phyloP scores from a whole-genome alignment of 331 rosid genomes.

The Prunus yedoensis region DNA sequence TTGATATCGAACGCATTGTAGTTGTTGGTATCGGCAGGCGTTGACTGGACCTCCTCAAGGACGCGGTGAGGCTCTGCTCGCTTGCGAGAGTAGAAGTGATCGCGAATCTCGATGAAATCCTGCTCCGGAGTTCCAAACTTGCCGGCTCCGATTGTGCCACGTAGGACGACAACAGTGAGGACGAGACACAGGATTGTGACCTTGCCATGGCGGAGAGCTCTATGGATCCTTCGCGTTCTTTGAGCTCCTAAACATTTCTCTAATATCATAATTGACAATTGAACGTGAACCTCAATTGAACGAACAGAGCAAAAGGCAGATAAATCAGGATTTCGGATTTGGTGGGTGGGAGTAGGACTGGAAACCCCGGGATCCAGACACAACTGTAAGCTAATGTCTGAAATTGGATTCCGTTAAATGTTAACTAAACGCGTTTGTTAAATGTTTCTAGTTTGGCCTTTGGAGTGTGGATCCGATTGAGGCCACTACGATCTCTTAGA shows the following conservation, averaged over 20 bases:
- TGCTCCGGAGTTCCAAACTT: slow-evolving; percentile 76
- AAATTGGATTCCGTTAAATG: neutral
- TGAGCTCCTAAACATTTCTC: slow-evolving; percentile 21
- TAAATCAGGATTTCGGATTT: neutral
- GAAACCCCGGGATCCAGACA: slow-evolving; percentile 7
- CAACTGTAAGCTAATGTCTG: neutral
- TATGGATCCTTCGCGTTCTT: slow-evolving; percentile 37
- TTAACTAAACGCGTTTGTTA: neutral
- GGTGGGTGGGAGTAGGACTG: neutral
- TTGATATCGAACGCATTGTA: slow-evolving; percentile 70
- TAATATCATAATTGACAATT: neutral
- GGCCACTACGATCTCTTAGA: no score
- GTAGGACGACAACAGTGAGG: slow-evolving; percentile 66
- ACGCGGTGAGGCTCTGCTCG: slow-evolving; percentile 72
- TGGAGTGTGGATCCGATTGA: no score
- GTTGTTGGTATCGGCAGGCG: slow-evolving; percentile 41
- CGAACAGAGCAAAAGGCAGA: no score
- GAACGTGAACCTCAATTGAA: neutral
- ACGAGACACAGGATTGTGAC: slow-evolving; percentile 68
- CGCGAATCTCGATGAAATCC: slow-evolving; percentile 63
- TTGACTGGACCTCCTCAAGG: slow-evolving; percentile 55
- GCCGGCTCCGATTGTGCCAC: slow-evolving; percentile 70
- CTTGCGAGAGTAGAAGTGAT: slow-evolving; percentile 48
- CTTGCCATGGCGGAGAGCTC: slow-evolving; percentile 56
- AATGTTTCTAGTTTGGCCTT: neutral